These are phyloP conservation scores for Colletotrichum tanaceti DNA, from an alignment of 2,329 filamentous ascomycete genomes.

Conservation along the genomic window DNA sequence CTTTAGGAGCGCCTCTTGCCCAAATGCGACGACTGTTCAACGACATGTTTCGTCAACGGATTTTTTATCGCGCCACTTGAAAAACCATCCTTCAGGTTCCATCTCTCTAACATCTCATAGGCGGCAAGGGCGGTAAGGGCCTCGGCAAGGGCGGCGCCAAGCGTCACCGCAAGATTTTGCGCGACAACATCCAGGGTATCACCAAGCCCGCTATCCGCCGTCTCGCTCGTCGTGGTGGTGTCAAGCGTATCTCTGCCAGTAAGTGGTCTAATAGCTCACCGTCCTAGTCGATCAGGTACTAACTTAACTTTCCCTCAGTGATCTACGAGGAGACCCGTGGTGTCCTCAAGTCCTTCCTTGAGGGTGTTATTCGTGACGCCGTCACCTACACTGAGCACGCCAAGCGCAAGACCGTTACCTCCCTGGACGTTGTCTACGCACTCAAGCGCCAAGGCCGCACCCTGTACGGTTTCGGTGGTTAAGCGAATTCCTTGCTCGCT, in stretches of 20 bases:
- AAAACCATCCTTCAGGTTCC: background rate
- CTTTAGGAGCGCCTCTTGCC: slow-evolving; percentile 25
- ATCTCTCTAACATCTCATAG: slow-evolving; percentile 57
- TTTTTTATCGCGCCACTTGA: background rate
- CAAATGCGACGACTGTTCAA: background rate
- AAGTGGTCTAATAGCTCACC: slow-evolving; percentile 51
- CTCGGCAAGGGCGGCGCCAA: slow-evolving; percentile 98
- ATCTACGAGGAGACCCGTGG: slow-evolving; percentile 84
- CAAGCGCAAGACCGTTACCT: slow-evolving; percentile 84
- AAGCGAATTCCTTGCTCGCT: slow-evolving; percentile 53
- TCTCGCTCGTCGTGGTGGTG: slow-evolving; percentile 99
- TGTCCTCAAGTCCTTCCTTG: slow-evolving; percentile 83
- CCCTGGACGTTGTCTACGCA: slow-evolving; percentile 75
- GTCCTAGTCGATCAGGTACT: slow-evolving; percentile 14
- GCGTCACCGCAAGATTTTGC: slow-evolving; percentile 98
- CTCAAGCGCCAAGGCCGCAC: slow-evolving; percentile 79
- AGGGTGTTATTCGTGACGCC: slow-evolving; percentile 80
- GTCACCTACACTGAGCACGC: slow-evolving; percentile 85
- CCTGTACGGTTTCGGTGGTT: slow-evolving; percentile 92
- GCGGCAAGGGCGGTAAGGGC: slow-evolving; percentile 96
- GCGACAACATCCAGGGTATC: slow-evolving; percentile 99
- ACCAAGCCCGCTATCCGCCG: slow-evolving; percentile 98
- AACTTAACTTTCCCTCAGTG: slow-evolving; percentile 56
- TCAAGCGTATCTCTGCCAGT: slow-evolving; percentile 99
- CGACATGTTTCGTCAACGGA: background rate